A percentile compares a stretch with the other conserved stretches of the same genome.
phyloP scores from a whole-genome alignment of 495 filamentous ascomycete genomes.

The Hypomontagnella monticulosa region DNA sequence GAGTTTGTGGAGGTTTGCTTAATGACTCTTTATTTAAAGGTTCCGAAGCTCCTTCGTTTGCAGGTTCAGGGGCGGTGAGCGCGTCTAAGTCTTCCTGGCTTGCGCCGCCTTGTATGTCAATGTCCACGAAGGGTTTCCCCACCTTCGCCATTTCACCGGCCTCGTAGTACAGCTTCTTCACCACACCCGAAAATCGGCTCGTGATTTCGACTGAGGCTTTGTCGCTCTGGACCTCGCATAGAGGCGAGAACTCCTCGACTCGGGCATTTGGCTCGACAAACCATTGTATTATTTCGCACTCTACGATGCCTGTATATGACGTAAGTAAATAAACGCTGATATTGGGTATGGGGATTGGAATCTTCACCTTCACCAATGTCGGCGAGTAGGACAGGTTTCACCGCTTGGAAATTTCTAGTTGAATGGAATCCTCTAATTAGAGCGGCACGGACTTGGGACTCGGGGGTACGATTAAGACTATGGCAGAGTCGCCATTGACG shows the following conservation, averaged over 20 bases:
- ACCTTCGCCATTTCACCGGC: constrained; percentile 96
- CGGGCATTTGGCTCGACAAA: constrained; percentile 96
- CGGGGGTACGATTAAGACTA: constrained; percentile 45
- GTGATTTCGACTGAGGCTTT: constrained; percentile 99
- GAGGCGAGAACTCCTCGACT: constrained; percentile 96
- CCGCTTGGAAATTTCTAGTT: constrained; percentile 63
- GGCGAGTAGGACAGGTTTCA: constrained; percentile 90
- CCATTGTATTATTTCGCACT: constrained; percentile 99
- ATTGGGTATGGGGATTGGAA: background rate
- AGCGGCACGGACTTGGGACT: constrained; percentile 47
- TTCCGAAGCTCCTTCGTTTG: constrained; percentile 26
- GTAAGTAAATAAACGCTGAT: constrained; percentile 10
- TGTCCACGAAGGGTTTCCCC: constrained; percentile 83
- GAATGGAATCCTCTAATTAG: constrained; percentile 67
- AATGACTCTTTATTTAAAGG: constrained; percentile 38
- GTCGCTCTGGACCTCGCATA: constrained; percentile 98
- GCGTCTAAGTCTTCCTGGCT: constrained; percentile 57
- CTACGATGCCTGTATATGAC: constrained; percentile 78
- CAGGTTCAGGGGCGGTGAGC: constrained; percentile 50
- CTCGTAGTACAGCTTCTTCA: constrained; percentile 96
- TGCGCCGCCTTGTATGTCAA: constrained; percentile 70
- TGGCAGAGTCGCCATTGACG: constrained; percentile 53
- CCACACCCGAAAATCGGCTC: constrained; percentile 90
- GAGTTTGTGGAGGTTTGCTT: constrained; percentile 24
- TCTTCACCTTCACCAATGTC: constrained; percentile 93